These are phyloP conservation scores for Rehmannia glutinosa DNA, from an alignment of 257 asterid genomes.

Conservation along the genomic window DNA sequence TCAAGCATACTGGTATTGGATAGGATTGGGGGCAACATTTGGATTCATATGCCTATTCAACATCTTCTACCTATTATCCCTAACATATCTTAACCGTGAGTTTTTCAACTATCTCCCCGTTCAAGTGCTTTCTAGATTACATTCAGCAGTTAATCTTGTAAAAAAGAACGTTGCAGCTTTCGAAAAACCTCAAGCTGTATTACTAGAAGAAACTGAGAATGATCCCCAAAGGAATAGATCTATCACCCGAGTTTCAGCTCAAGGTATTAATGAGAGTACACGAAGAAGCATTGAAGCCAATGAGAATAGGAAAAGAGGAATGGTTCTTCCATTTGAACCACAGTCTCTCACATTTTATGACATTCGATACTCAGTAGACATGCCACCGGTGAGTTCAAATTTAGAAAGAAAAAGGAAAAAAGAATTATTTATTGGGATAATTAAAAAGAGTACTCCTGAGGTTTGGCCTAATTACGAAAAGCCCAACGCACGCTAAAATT, in stretches of 20 bases:
- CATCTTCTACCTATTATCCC: slow-evolving; percentile 27
- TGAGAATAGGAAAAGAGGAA: slow-evolving; percentile 45
- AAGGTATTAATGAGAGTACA: neutral
- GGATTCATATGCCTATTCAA: slow-evolving; percentile 46
- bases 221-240: slow-evolving; percentile 5
- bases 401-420: too few species aligned
- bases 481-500: neutral
- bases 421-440: neutral
- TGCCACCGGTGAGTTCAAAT: slow-evolving; percentile 70
- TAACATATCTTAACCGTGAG: slow-evolving; percentile 45
- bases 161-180: slow-evolving; percentile 34
- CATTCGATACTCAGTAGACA: slow-evolving; percentile 66
- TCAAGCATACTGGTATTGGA: slow-evolving; percentile 63
- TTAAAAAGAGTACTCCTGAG: neutral
- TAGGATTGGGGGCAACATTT: slow-evolving; percentile 41
- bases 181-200: slow-evolving; percentile 51
- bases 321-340: slow-evolving; percentile 93
- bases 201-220: slow-evolving; percentile 34
- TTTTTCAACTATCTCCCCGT: slow-evolving; percentile 3
- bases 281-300: slow-evolving; percentile 27
- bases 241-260: slow-evolving; percentile 7
- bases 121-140: neutral
- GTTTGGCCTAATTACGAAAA: neutral
- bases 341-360: slow-evolving; percentile 78
- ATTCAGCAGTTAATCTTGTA: neutral